These are phyloP conservation scores for Omphalotus guepiniiformis DNA, from an alignment of 768 basidiomycete genomes.

Conservation along the genomic window DNA sequence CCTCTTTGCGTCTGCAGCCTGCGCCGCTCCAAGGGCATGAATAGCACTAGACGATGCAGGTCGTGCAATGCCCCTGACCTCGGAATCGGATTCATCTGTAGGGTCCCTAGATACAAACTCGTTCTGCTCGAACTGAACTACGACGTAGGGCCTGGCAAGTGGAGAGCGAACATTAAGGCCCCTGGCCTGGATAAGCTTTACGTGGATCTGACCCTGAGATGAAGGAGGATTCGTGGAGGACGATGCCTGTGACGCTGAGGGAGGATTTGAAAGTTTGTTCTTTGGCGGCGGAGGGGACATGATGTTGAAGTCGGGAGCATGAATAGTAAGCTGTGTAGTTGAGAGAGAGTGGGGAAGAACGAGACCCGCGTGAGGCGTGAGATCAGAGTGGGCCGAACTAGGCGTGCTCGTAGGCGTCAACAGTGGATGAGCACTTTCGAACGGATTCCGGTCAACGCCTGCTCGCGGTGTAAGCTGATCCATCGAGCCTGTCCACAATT, in stretches of 20 bases:
- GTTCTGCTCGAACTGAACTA: conserved; percentile 98
- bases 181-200: conserved; percentile 93
- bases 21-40: conserved; percentile 55
- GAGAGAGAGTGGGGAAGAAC: conserved; percentile 22
- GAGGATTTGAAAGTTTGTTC: conserved; percentile 33
- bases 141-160: conserved; percentile 80
- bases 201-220: conserved; percentile 79
- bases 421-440: conserved; percentile 5
- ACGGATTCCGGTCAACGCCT: conserved; percentile 8
- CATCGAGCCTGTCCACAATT: conserved; percentile 4
- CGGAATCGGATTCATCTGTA: conserved; percentile 79
- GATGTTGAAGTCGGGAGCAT: conserved; percentile 85
- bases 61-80: conserved; percentile 73
- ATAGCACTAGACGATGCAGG: conserved; percentile 33
- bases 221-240: conserved; percentile 24
- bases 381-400: conserved; percentile 1
- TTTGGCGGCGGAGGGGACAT: conserved; percentile 51
- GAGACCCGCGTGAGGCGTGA: not conserved
- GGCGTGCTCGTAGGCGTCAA: conserved; percentile 5
- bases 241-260: conserved; percentile 33
- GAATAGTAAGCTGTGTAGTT: conserved; percentile 64
- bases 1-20: conserved; percentile 25
- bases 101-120: conserved; percentile 95
- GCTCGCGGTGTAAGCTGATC: conserved; percentile 5
- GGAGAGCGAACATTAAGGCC: conserved; percentile 69